Conservation (phyloP, 208 protist genomes). For the Trypanosoma caninum region DNA sequence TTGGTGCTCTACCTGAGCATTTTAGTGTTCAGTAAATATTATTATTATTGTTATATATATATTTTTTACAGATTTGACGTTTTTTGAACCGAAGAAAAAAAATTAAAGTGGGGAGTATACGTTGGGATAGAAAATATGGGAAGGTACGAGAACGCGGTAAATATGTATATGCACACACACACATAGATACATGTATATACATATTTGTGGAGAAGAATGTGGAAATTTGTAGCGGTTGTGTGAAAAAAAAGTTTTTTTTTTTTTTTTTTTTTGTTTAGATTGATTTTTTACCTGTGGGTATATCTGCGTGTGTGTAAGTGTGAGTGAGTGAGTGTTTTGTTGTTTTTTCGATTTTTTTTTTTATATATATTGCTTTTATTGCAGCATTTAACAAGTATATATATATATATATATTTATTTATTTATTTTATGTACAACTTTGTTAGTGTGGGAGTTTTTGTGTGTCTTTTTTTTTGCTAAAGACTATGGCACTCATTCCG, state of each 20-base stretch:
- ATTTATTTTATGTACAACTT: conserved; percentile 5
- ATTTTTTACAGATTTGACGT: no score
- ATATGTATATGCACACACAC: no score
- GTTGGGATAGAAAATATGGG: no score
- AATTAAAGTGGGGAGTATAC: no score
- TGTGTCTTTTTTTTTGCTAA: neutral
- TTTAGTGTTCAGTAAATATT: no score
- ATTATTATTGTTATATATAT: no score
- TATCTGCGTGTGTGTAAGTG: neutral
- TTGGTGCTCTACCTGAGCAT: no score
- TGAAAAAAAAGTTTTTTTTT: neutral
- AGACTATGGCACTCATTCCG: conserved; percentile 41
- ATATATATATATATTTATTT: neutral
- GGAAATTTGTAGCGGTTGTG: no score
- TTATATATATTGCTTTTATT: conserved; percentile 13
- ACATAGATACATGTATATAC: no score
- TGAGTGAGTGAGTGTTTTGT: neutral
- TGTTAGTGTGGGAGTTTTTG: conserved; percentile 2
- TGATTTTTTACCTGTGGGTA: neutral
- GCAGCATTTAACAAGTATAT: neutral
- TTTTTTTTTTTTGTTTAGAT: conserved; percentile 4
- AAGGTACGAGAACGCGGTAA: no score
- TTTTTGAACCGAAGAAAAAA: no score
- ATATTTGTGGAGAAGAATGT: no score
- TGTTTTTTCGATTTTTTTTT: conserved; percentile 15